Base-by-base conservation (phyloP, 805 yeast genomes). In the Maudiozyma barnettii region DNA sequence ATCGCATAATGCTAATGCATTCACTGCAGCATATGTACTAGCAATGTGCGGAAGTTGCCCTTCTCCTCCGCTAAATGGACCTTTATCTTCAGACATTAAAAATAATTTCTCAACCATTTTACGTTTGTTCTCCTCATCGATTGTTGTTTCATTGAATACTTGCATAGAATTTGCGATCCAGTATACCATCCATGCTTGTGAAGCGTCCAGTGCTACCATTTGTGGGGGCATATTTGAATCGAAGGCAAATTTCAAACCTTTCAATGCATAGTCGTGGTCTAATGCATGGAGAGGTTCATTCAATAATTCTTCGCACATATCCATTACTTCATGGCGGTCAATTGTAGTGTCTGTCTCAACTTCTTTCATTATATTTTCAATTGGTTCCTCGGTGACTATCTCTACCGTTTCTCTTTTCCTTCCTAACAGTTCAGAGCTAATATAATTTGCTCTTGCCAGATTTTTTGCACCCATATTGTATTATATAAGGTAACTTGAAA, bases 161-260 rank as follows among this genome's bases (percentile, higher is more conserved):
- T 61, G 54, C 40, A 73, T 55, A 0, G 81, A 71, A 59, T 87
- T 88, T 41, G 76, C 60, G 6, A 82, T 66, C 99, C 99, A 93
- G 61, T 84, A 91, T 1, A 85, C 49, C 58, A 91, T 67, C 98
- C 98, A 93, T 0, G 95, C 81, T 50, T 83, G 89, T n/a, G 93
- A 84, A 0, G 97, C 93, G 64, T 91, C 97, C 42, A 87, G 69
- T 0, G 74, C 74, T 3, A 64, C 59, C 61, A 75, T 82, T 8
- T 63, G 67, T 2, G 66, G 52, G 0, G 89, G 84, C 23, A 84
- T 69, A 16, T 73, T 67, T 10, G 64, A 59, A 9, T 60, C 54
- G 21, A 79, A 64, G 18, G 69, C 67, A n/a, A 58, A 49, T 19
- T 67, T 62, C 13, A 78, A 62, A 56, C 72, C 84, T 44, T 52